These are phyloP conservation scores for Boletus patriciae DNA, from an alignment of 768 basidiomycete genomes.

Conservation along the genomic window DNA sequence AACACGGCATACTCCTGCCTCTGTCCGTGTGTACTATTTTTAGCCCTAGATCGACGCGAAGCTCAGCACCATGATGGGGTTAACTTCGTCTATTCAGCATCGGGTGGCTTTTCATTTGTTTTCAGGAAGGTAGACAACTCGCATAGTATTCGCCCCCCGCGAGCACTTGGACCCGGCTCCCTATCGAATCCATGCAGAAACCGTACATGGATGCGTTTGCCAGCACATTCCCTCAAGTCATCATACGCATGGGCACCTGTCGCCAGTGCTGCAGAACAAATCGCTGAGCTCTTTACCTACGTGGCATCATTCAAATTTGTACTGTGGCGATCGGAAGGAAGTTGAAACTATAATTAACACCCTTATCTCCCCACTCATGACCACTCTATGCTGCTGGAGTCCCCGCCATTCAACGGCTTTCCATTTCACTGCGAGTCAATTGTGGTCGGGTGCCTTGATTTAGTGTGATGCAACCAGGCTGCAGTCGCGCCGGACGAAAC, in stretches of 20 bases:
- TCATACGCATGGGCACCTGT: neutral
- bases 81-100: neutral
- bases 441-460: neutral
- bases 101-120: neutral
- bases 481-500: too few relatives aligned
- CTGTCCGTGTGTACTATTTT: neutral
- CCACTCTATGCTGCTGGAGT: neutral
- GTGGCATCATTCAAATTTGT: constrained; percentile 1
- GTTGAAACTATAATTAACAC: constrained; percentile 1
- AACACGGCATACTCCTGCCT: neutral
- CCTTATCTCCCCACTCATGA: neutral
- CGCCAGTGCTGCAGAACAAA: neutral
- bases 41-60: constrained; percentile 1
- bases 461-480: neutral
- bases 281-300: neutral
- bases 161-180: neutral
- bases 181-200: neutral
- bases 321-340: neutral
- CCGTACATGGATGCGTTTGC: neutral
- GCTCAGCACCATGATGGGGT: neutral
- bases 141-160: neutral
- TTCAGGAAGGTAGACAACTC: neutral
- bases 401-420: neutral
- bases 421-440: neutral
- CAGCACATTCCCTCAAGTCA: neutral